Conservation (phyloP, 2,329 filamentous ascomycete species). For the Fusarium tanahbumbuense region DNA sequence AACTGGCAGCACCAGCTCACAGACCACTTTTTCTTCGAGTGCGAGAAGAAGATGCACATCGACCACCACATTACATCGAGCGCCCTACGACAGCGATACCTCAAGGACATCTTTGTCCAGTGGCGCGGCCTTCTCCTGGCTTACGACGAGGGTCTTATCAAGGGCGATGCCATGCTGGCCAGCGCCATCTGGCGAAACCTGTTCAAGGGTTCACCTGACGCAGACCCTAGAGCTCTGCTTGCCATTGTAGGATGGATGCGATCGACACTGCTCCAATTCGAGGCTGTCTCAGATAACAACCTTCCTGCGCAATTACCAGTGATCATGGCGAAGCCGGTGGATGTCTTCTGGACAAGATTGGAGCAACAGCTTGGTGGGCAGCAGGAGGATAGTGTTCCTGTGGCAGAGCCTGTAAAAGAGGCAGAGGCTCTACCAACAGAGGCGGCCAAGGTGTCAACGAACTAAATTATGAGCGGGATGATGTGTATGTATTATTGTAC, state of each 20-base stretch:
- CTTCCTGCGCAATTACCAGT: conserved; percentile 49
- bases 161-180: conserved; percentile 81
- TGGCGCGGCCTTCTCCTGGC: conserved; percentile 89
- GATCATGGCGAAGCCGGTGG: conserved; percentile 52
- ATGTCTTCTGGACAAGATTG: conserved; percentile 60
- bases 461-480: conserved; percentile 12
- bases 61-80: conserved; percentile 76
- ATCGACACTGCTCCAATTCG: conserved; percentile 59
- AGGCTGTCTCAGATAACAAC: conserved; percentile 61
- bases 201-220: conserved; percentile 75
- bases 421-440: conserved; percentile 19
- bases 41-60: conserved; percentile 84
- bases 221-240: conserved; percentile 62
- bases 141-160: conserved; percentile 83
- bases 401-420: conserved; percentile 35
- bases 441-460: conserved; percentile 39
- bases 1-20: conserved; percentile 90
- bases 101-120: conserved; percentile 92
- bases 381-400: conserved; percentile 38
- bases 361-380: conserved; percentile 54
- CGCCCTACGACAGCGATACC: conserved; percentile 70
- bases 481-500: conserved; percentile 42
- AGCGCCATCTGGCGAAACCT: conserved; percentile 93
- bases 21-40: conserved; percentile 94
- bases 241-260: conserved; percentile 70